Evolutionary conservation across 164 flowering plant genomes (phyloP), one percentile per base, ranked within the genome.

Genomic region (Stephania japonica): DNA sequence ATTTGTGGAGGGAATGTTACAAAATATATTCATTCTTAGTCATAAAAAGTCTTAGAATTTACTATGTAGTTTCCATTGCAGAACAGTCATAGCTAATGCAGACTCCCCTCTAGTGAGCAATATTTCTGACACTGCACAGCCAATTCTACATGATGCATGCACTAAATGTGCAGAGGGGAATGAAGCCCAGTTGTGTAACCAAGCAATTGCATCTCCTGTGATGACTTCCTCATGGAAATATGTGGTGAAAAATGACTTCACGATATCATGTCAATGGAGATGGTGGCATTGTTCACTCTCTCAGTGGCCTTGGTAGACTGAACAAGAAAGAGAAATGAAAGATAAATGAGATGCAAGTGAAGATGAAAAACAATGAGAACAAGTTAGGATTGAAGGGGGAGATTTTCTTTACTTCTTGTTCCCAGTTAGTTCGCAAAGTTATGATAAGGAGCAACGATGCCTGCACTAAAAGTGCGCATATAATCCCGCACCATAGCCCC

Each of bases 401-500:
- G 10, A 10, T 23, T 56, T 25, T 10, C 23, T 27, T 32, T 71
- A 71, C 73, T 53, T 71, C 73, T 71, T 59, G 24, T 6, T 59
- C 73, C 75, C 75, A 72, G 47, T 64, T 43, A 42, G 75, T 66
- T 24, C 75, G 24, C 23, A 64, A 23, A 42, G 24, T 72, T 43
- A 72, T 14, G 61, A 44, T 42, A 5, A 64, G 32, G 44, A 64
- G 68, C 24, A 23, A 42, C 56, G 38, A 42, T 38, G 50, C 38
- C 64, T 72, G 75, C 16, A 65, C 61, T 19, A 64, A 5, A 4
- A 67, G 27, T 23, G 50, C 67, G 61, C 53, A 68, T n/a, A 42
- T 42, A 19, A 68, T 53, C n/a, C 62, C 47, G 12, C 23, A 6
- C 66, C 95, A 89, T 0, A 92, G 89, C 32, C 96, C 97, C 95